Percentiles rank a stretch among this genome's conserved stretches.
These are phyloP conservation scores for Cladosporium sp. DNA, from an alignment of 2,329 filamentous ascomycete species.

Conservation along the genomic window DNA sequence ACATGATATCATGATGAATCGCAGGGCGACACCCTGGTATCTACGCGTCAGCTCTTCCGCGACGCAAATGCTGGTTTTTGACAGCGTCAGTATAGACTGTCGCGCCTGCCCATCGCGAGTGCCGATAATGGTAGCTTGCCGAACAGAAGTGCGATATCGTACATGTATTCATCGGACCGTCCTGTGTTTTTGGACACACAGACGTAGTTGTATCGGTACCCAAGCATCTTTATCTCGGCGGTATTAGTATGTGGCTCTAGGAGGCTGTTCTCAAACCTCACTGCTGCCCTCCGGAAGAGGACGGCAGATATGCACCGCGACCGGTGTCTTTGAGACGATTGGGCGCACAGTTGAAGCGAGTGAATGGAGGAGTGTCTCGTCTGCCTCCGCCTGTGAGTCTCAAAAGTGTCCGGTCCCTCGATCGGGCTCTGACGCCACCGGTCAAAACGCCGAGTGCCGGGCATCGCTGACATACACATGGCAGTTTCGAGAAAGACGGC, in stretches of 20 bases:
- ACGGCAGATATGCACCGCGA: background rate
- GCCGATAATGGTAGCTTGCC: background rate
- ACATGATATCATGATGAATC: constrained; percentile 9
- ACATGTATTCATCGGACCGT: too few relatives aligned
- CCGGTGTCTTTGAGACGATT: background rate
- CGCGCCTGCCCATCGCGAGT: background rate
- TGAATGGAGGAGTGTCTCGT: background rate
- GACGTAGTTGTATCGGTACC: background rate
- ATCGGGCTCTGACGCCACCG: constrained; percentile 6
- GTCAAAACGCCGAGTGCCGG: background rate
- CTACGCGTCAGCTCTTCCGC: background rate
- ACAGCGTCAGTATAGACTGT: background rate
- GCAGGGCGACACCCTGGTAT: background rate
- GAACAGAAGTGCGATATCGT: background rate
- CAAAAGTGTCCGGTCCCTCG: background rate
- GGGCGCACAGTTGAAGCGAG: background rate
- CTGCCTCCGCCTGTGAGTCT: background rate
- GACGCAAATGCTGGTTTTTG: background rate
- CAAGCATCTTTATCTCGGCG: background rate
- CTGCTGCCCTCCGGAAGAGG: background rate
- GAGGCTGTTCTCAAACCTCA: background rate
- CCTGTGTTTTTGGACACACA: background rate
- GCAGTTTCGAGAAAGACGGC: constrained; percentile 18
- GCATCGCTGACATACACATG: constrained; percentile 9
- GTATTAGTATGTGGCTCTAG: background rate